A percentile compares a stretch with the other conserved stretches of the same genome.
These are phyloP conservation scores for Penicillium ucsense DNA, from an alignment of 495 filamentous ascomycete species.

Conservation along the genomic window DNA sequence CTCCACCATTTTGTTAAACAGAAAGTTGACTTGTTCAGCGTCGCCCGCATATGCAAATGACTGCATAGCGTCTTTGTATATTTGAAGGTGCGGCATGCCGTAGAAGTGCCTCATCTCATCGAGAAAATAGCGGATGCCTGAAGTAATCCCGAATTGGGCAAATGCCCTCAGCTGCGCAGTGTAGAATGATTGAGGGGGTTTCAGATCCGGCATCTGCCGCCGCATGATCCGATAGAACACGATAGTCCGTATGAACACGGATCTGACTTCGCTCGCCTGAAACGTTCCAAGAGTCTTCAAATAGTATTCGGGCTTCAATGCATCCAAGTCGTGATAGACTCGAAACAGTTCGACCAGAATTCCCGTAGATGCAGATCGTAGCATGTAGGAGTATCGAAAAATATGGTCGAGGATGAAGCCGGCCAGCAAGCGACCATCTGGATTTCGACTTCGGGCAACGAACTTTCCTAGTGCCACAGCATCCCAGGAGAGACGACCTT, in stretches of 20 bases:
- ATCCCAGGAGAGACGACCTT: conserved; percentile 1
- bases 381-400: conserved; percentile 9
- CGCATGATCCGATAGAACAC: conserved; percentile 35
- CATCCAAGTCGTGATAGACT: conserved; percentile 10
- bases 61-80: conserved; percentile 24
- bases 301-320: conserved; percentile 19
- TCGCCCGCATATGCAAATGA: conserved; percentile 25
- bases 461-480: conserved; percentile 12
- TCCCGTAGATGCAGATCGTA: conserved; percentile 17
- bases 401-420: conserved; percentile 13
- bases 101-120: conserved; percentile 34
- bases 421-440: conserved; percentile 8
- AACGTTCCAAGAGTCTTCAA: conserved; percentile 19
- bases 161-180: conserved; percentile 15
- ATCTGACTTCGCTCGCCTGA: conserved; percentile 12
- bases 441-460: conserved; percentile 1
- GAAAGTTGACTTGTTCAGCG: conserved; percentile 15
- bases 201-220: conserved; percentile 13
- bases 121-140: conserved; percentile 41
- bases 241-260: conserved; percentile 19
- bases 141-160: conserved; percentile 17
- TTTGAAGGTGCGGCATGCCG: conserved; percentile 14
- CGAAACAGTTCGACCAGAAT: conserved; percentile 20
- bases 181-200: conserved; percentile 14
- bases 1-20: conserved; percentile 24